Conservation (phyloP, 345 rosid genomes). For the Syzygium aromaticum region DNA sequence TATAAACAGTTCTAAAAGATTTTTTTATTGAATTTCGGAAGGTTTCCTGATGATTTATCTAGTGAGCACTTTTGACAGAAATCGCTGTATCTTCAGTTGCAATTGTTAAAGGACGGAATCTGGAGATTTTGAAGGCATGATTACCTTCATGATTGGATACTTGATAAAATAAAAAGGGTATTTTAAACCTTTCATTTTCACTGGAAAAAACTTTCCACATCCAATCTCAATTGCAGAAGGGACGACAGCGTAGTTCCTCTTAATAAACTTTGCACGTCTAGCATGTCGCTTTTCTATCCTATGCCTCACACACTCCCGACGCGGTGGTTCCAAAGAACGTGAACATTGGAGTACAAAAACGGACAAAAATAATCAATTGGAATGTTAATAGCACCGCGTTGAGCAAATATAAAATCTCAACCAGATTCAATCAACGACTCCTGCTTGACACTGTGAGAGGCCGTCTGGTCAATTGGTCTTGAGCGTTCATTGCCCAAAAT, state of each 20-base stretch:
- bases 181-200: not conserved
- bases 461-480: constrained; percentile 6
- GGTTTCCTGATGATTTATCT: not conserved
- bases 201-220: not conserved
- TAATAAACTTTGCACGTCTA: not conserved
- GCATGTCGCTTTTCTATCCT: not conserved
- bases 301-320: not conserved
- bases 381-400: not conserved
- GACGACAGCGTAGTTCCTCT: not conserved
- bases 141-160: not conserved
- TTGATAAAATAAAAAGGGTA: not conserved
- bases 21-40: not conserved
- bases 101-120: not conserved
- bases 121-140: not conserved
- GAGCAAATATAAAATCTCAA: not conserved
- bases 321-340: not conserved
- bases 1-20: not conserved
- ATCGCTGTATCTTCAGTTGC: not conserved
- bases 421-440: not conserved
- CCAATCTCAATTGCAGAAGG: not conserved
- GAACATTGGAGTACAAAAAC: not conserved
- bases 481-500: constrained; percentile 21
- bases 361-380: not conserved
- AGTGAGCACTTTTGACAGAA: not conserved
- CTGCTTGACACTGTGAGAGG: constrained; percentile 3